These are phyloP conservation scores for Amaranthus cruentus DNA, from an alignment of 148 eudicot genomes.

Conservation along the genomic window DNA sequence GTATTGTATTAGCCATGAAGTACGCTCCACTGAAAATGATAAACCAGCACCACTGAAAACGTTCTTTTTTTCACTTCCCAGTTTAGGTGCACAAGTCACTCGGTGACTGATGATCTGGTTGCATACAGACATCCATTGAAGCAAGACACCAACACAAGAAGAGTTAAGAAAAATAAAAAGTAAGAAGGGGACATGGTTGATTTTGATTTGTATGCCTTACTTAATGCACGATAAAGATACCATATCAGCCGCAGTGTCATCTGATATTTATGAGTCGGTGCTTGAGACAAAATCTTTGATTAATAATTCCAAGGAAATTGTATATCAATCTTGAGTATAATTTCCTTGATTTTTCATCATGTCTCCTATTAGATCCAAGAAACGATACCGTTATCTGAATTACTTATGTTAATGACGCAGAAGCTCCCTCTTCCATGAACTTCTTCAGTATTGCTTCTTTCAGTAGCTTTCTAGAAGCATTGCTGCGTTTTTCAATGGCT, in stretches of 20 bases:
- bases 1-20: conserved; percentile 29
- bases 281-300: not conserved
- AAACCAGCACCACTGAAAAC: not conserved
- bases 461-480: conserved; percentile 6
- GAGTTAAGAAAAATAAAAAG: conserved; percentile 49
- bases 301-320: conserved; percentile 20
- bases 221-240: conserved; percentile 24
- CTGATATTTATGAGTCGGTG: not conserved
- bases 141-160: conserved; percentile 37
- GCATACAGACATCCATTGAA: conserved; percentile 11
- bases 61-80: conserved; percentile 3
- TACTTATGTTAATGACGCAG: conserved; percentile 32
- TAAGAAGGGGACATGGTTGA: conserved; percentile 40
- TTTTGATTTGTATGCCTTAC: conserved; percentile 22
- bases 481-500: not conserved
- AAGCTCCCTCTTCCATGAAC: not conserved
- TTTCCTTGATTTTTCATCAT: not conserved
- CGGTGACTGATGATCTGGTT: conserved; percentile 24
- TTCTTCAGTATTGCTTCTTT: conserved; percentile 12
- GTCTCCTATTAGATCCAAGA: conserved; percentile 37
- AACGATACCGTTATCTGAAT: conserved; percentile 36
- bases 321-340: not conserved
- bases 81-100: conserved; percentile 29
- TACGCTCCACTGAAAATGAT: conserved; percentile 17
- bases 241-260: not conserved